Evolutionary conservation across 305 asterid species (phyloP), one percentile per base, ranked within the genome.

Genomic region (Solanum chacoense): DNA sequence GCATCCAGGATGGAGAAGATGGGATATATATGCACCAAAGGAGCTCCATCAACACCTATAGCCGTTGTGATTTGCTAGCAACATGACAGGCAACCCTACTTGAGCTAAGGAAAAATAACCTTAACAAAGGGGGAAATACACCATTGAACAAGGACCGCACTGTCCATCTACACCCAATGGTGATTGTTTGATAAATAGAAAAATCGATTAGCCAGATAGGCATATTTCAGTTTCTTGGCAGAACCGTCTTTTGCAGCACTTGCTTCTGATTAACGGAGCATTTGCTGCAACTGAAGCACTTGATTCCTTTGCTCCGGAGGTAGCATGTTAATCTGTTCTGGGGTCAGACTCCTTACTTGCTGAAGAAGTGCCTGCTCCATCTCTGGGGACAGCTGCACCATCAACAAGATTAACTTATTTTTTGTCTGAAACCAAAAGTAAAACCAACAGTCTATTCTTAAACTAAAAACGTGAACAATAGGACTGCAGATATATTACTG

Each of bases 271-370:
- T 91, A 98, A n/a, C 98, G 96, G 88, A 97, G 95, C 94, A 95
- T 94, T 91, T 96, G 98, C 92, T 95, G 99, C 96, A 97, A 91
- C 92, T 95, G 97, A 88, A 97, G 92, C 88, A 96, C 94, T 94
- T 96, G 98, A 91, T 88, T 93, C 90, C 98, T 94, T 89, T 96
- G 99, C 63, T 96, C 99, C 0, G 96, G 91, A 14, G 98, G 99
- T 84, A 97, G 95, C 94, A 91, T 90, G 87, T 94, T 93, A 90
- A 97, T 95, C 94, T 96, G 96, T 88, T 96, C 99, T 0, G 98
- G 96, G 20, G 98, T 94, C 81, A 97, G 97, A 92, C 95, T 96
- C 98, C 95, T 94, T 63, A 96, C 99, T 93, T 95, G 99, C 93
- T 96, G 98, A 74, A 96, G 93, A 67, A 97, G 93, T 38, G 95